These are phyloP conservation scores for Clonostachys rhizophaga DNA, from an alignment of 2,329 filamentous ascomycete species.

Conservation along the genomic window DNA sequence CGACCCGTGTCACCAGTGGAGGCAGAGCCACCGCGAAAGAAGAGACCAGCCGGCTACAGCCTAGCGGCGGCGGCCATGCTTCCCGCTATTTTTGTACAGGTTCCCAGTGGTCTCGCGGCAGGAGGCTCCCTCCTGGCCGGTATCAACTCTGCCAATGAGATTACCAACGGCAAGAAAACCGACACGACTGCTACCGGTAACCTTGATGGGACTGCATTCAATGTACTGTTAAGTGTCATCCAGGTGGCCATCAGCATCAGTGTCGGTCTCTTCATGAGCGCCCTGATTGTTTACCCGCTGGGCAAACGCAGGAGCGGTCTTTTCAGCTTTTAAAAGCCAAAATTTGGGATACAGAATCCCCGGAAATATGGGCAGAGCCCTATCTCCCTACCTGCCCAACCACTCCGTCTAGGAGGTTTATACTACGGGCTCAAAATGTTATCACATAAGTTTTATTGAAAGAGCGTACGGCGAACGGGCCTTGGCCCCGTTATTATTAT, in stretches of 20 bases:
- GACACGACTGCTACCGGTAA: conserved; percentile 17
- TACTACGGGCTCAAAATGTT: too few relatives aligned
- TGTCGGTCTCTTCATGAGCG: conserved; percentile 54
- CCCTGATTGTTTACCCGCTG: conserved; percentile 48
- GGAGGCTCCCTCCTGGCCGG: conserved; percentile 55
- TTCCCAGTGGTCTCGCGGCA: conserved; percentile 58
- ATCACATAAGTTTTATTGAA: too few relatives aligned
- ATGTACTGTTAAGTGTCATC: conserved; percentile 52
- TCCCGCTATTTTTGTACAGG: conserved; percentile 76
- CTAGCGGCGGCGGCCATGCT: conserved; percentile 82
- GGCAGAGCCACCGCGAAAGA: conserved; percentile 13
- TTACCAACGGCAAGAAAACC: conserved; percentile 28
- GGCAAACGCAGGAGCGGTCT: conserved; percentile 54
- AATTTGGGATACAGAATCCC: too few relatives aligned
- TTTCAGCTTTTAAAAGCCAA: conserved; percentile 40
- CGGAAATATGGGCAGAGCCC: too few relatives aligned
- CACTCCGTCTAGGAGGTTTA: too few relatives aligned
- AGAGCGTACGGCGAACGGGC: too few relatives aligned
- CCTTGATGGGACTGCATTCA: conserved; percentile 35
- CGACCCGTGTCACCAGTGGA: conserved; percentile 10
- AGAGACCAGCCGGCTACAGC: conserved; percentile 59
- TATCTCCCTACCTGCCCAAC: too few relatives aligned
- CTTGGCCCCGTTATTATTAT: too few relatives aligned
- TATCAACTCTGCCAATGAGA: conserved; percentile 49
- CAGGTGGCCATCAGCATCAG: conserved; percentile 59